phyloP scores from a whole-genome alignment of 495 filamentous ascomycete genomes.

The Xylaria castorea region DNA sequence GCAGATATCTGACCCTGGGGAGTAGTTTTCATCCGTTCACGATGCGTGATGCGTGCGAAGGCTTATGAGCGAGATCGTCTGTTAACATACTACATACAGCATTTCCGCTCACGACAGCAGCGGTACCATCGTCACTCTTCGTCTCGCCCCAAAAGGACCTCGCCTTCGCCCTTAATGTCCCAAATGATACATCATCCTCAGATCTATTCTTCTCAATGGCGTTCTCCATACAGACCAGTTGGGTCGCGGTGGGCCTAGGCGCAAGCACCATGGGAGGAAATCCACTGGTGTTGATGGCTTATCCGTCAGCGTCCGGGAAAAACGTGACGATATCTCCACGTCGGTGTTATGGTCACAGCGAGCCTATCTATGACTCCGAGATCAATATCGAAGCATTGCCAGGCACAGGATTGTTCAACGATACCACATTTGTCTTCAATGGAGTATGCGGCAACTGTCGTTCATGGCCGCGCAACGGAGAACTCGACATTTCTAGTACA shows the following conservation, averaged over 20 bases:
- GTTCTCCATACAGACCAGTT: slow-evolving; percentile 48
- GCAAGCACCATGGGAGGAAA: slow-evolving; percentile 55
- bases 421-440: slow-evolving; percentile 51
- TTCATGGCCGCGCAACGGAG: slow-evolving; percentile 47
- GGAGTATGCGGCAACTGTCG: slow-evolving; percentile 58
- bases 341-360: slow-evolving; percentile 49
- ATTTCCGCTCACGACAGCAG: slow-evolving; percentile 25
- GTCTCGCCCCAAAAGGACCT: slow-evolving; percentile 45
- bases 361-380: slow-evolving; percentile 53
- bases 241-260: slow-evolving; percentile 62
- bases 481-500: slow-evolving; percentile 46
- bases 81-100: slow-evolving; percentile 27
- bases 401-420: slow-evolving; percentile 52
- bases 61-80: not conserved
- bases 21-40: not conserved
- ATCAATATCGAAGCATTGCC: slow-evolving; percentile 48
- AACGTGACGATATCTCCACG: slow-evolving; percentile 60
- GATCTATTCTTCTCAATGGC: slow-evolving; percentile 59
- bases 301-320: slow-evolving; percentile 50
- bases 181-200: slow-evolving; percentile 39
- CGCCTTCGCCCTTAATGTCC: slow-evolving; percentile 55
- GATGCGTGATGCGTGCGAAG: not conserved
- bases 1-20: not conserved
- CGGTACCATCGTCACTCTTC: slow-evolving; percentile 44
- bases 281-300: slow-evolving; percentile 57